Evolutionary conservation across 176 grass and related monocot species (phyloP).

Genomic region (Hyparrhenia diplandra): DNA sequence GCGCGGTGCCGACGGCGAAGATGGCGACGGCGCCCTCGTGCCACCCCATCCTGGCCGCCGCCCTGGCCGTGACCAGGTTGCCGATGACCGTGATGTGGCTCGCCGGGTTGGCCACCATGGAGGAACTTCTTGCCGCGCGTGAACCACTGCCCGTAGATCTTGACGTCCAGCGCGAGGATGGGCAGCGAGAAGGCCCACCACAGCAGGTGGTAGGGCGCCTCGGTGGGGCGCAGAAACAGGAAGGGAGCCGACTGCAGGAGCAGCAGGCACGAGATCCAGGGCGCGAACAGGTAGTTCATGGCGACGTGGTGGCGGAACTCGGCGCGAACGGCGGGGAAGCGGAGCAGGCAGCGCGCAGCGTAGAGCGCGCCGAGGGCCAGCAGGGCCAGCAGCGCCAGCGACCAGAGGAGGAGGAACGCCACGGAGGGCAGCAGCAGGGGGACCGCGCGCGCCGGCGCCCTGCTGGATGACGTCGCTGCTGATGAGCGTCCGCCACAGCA

Average conservation of each 20-base stretch:
- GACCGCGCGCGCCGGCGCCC: too few species aligned
- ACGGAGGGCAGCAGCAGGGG: conserved; percentile 50
- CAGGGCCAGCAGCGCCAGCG: conserved; percentile 64
- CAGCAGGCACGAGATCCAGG: conserved; percentile 91
- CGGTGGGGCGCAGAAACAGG: conserved; percentile 35
- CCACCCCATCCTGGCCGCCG: conserved; percentile 71
- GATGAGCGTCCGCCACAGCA: conserved; percentile 79
- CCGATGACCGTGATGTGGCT: conserved; percentile 92
- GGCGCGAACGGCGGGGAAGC: conserved; percentile 56
- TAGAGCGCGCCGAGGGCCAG: conserved; percentile 59
- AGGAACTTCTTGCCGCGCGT: conserved; percentile 71
- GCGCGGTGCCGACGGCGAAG: conserved; percentile 70
- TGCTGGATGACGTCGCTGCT: neutral
- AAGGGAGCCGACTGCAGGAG: conserved; percentile 68
- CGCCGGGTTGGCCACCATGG: conserved; percentile 88
- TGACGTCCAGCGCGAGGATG: conserved; percentile 75
- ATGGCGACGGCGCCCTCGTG: conserved; percentile 76
- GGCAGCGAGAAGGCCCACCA: conserved; percentile 72
- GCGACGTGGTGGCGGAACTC: conserved; percentile 89
- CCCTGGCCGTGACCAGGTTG: conserved; percentile 70
- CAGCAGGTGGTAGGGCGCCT: conserved; percentile 44
- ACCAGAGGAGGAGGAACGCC: conserved; percentile 83
- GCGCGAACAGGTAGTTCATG: conserved; percentile 97
- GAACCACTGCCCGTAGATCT: conserved; percentile 96
- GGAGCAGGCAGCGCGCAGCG: conserved; percentile 51